phyloP scores from a whole-genome alignment of 495 filamentous ascomycete species.

The Penicillium riverlandense region DNA sequence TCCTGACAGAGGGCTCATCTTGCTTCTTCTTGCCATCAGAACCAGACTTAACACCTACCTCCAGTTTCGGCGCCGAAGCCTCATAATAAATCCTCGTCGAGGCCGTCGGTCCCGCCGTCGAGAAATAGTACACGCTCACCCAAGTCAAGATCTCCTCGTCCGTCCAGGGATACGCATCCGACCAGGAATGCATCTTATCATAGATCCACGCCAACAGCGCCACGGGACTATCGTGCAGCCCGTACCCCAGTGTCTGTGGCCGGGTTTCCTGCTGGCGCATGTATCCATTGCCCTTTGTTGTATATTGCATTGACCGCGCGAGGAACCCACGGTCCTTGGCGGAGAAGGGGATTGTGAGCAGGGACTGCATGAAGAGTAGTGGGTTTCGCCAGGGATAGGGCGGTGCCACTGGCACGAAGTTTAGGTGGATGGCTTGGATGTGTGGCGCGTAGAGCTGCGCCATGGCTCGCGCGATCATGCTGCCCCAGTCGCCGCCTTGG shows the following conservation, averaged over 20 bases:
- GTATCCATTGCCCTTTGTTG: constrained; percentile 35
- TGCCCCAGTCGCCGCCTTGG: constrained; percentile 47
- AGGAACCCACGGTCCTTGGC: constrained; percentile 25
- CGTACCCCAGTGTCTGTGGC: constrained; percentile 45
- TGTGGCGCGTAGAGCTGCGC: constrained; percentile 29
- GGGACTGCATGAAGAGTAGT: constrained; percentile 21
- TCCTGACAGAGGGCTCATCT: neutral
- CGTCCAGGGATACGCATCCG: constrained; percentile 45
- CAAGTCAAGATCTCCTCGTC: constrained; percentile 50
- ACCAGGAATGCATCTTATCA: constrained; percentile 46
- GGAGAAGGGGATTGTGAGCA: constrained; percentile 30
- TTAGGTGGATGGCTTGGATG: constrained; percentile 39
- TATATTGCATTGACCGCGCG: constrained; percentile 24
- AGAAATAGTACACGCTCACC: constrained; percentile 48
- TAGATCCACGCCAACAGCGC: constrained; percentile 49
- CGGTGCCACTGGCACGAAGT: constrained; percentile 27
- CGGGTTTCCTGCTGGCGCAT: constrained; percentile 37
- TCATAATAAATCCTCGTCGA: constrained; percentile 46
- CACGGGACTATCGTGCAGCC: constrained; percentile 43
- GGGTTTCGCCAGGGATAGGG: constrained; percentile 30
- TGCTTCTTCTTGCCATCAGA: neutral
- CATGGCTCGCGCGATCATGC: constrained; percentile 35
- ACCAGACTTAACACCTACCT: constrained; percentile 4
- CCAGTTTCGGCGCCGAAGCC: constrained; percentile 16
- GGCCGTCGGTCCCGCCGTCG: constrained; percentile 42